Evolutionary conservation across 1,284 basidiomycete genomes (phyloP), one percentile per base, ranked within the genome.

Genomic region (Ustilago tritici): DNA sequence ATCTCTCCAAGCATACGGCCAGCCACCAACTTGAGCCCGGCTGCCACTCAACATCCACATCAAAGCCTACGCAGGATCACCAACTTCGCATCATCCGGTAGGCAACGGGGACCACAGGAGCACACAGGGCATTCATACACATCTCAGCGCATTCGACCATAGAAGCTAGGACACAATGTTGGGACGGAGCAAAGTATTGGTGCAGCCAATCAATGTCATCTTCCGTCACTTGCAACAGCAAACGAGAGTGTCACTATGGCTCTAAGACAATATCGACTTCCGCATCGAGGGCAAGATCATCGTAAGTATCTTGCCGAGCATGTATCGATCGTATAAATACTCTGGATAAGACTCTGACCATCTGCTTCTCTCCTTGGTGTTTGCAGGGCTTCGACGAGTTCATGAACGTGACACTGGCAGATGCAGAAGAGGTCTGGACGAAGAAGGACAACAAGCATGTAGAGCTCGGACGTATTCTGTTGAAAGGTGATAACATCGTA

Each of bases 361-460:
- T 34, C 19, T 12, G 56, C 15, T 17, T 28, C 8, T 47, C n/a
- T 54, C 32, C 41, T 23, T n/a, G 35, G 28, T 53, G 68, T 49
- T 38, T 31, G 35, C 52, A 75, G 96, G 97, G 97, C 28, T 99
- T 99, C 84, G 97, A 99, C 87, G 97, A 99, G 87, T 99, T 99
- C 88, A 99, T 99, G 97, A 99, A 99, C 86, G 89, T 99, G 23
- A 94, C 98, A 28, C 89, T 98, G n/a, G 95, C 98, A 83, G 94
- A 98, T 72, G 94, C 96, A 46, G 91, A 91, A 69, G 97, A 99
- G 87, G 93, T 98, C 8, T 96, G 91, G 86, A 70, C 71, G 23
- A 79, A 76, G 53, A 72, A 81, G 52, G 81, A 72, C 52, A 78
- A 79, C 60, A 80, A 78, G 58, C 70, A 79, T n/a, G 75, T 76